Percentiles rank a stretch among this genome's conserved stretches.
These are phyloP conservation scores for Kwoniella mangroviensis DNA, from an alignment of 768 basidiomycete species.

Conservation along the genomic window DNA sequence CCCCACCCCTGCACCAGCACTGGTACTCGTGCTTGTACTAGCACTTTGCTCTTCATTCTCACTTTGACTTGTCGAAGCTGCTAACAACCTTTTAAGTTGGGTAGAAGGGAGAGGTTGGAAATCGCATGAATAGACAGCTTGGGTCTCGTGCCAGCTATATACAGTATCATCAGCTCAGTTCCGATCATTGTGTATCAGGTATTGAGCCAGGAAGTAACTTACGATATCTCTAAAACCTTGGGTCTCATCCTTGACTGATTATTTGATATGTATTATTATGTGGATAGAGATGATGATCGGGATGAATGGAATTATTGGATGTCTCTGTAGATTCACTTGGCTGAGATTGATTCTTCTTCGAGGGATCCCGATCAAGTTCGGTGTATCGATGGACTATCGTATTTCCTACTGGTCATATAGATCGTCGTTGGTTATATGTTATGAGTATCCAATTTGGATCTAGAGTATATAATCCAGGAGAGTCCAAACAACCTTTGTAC, in stretches of 20 bases:
- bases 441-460: no score
- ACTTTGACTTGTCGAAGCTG: constrained; percentile 24
- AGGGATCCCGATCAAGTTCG: no score
- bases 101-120: constrained; percentile 79
- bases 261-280: no score
- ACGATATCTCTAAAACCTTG: constrained; percentile 57
- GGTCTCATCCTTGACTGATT: constrained; percentile 44
- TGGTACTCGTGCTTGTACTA: constrained; percentile 54
- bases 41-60: constrained; percentile 27
- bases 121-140: constrained; percentile 82
- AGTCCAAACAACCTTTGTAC: no score
- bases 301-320: no score
- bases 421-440: no score
- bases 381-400: no score
- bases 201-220: constrained; percentile 25
- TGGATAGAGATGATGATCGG: no score
- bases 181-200: neutral
- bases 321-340: no score
- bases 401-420: no score
- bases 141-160: constrained; percentile 57
- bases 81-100: constrained; percentile 58
- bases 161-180: neutral
- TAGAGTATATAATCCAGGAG: no score
- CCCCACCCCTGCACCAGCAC: constrained; percentile 28
- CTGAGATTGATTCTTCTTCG: no score